Evolutionary conservation across 257 asterid species (phyloP).

Genomic region (Ballota nigra): DNA sequence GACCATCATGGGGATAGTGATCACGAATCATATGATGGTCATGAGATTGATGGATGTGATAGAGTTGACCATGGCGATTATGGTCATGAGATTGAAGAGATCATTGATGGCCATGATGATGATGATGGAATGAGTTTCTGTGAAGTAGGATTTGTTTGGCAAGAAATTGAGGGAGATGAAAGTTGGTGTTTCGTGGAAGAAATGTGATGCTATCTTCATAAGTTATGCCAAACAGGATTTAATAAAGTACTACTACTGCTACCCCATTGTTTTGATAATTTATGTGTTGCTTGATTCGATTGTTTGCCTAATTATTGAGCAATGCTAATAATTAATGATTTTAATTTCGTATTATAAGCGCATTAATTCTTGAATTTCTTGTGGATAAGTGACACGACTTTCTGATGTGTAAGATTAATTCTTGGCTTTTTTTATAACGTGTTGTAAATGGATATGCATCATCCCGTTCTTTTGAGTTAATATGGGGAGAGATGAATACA

Average conservation of each 20-base stretch:
- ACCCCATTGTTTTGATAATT: conserved; percentile 13
- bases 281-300: conserved; percentile 1
- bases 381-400: neutral
- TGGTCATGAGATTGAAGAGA: conserved; percentile 8
- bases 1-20: neutral
- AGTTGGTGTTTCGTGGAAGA: conserved; percentile 77
- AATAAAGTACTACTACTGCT: no score
- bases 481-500: no score
- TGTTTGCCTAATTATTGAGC: conserved; percentile 15
- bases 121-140: conserved; percentile 34
- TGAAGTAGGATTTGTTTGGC: conserved; percentile 35
- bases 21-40: neutral
- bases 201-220: conserved; percentile 27
- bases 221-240: neutral
- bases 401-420: neutral
- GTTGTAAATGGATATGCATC: no score
- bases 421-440: neutral
- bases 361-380: no score
- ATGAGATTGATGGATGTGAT: neutral
- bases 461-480: no score
- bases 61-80: no score
- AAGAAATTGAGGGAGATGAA: conserved; percentile 48
- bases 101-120: neutral
- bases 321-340: conserved; percentile 14
- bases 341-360: neutral